Conservation (phyloP, 345 rosid species). For the Salix brachista region DNA sequence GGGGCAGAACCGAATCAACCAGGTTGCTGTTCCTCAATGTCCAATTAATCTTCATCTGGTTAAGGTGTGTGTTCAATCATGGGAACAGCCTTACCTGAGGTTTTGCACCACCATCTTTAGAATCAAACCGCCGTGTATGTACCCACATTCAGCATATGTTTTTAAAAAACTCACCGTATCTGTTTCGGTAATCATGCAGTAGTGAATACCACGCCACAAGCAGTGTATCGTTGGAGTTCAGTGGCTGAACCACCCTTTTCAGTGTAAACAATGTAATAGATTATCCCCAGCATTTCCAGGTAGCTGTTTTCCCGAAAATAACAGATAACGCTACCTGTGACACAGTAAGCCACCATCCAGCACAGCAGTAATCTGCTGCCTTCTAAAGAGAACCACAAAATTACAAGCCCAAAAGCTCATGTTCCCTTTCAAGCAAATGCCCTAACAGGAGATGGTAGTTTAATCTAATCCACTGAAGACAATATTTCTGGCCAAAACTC, state of each 20-base stretch:
- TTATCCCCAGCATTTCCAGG: neutral
- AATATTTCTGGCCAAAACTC: slow-evolving; percentile 3
- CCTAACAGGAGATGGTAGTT: neutral
- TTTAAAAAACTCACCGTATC: neutral
- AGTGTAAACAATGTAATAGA: neutral
- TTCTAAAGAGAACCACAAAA: neutral
- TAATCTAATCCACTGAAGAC: neutral
- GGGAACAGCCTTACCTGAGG: neutral
- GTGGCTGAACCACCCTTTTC: neutral
- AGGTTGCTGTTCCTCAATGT: neutral
- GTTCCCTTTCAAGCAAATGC: neutral
- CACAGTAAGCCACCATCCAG: neutral
- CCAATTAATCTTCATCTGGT: neutral
- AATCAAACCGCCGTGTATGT: neutral
- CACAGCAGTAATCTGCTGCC: neutral
- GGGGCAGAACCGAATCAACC: neutral
- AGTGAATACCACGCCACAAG: neutral
- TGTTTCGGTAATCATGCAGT: neutral
- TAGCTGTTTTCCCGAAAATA: neutral
- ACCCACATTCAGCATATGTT: slow-evolving; percentile 1
- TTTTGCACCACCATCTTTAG: slow-evolving; percentile 1
- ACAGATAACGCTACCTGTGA: neutral
- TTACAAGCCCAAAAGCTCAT: neutral
- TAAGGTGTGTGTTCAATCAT: neutral
- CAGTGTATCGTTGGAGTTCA: neutral